Conservation (phyloP, 805 yeast species). For the Candida sonorensis region DNA sequence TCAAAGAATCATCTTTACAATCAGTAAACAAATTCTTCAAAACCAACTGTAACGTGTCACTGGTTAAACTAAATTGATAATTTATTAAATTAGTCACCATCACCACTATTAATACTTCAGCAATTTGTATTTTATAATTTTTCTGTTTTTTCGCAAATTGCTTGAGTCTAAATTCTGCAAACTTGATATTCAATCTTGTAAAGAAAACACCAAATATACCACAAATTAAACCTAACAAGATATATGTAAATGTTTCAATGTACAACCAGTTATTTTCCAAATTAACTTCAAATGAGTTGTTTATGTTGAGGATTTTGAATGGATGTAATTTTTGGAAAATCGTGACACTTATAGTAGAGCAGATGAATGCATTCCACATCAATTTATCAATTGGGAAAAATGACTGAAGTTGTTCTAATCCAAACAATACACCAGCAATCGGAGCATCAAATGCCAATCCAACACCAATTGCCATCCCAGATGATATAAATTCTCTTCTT, state of each 20-base stretch:
- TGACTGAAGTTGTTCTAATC: slow-evolving; percentile 60
- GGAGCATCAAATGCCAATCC: slow-evolving; percentile 84
- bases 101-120: slow-evolving; percentile 45
- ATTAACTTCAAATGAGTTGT: slow-evolving; percentile 50
- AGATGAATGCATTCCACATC: slow-evolving; percentile 80
- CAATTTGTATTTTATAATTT: slow-evolving; percentile 24
- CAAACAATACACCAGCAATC: slow-evolving; percentile 80
- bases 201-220: slow-evolving; percentile 58
- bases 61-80: slow-evolving; percentile 48
- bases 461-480: slow-evolving; percentile 80
- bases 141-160: slow-evolving; percentile 16
- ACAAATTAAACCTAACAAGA: slow-evolving; percentile 63
- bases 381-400: slow-evolving; percentile 56
- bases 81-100: slow-evolving; percentile 46
- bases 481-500: slow-evolving; percentile 59
- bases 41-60: slow-evolving; percentile 48
- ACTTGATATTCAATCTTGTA: slow-evolving; percentile 38
- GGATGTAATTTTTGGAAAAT: slow-evolving; percentile 48
- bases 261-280: slow-evolving; percentile 68
- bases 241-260: slow-evolving; percentile 65
- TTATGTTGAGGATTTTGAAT: slow-evolving; percentile 34
- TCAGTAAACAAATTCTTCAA: slow-evolving; percentile 64
- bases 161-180: slow-evolving; percentile 34
- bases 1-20: slow-evolving; percentile 33
- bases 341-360: slow-evolving; percentile 68